Base-by-base conservation (phyloP, 805 yeast genomes). In the Wickerhamomyces tratensis region DNA sequence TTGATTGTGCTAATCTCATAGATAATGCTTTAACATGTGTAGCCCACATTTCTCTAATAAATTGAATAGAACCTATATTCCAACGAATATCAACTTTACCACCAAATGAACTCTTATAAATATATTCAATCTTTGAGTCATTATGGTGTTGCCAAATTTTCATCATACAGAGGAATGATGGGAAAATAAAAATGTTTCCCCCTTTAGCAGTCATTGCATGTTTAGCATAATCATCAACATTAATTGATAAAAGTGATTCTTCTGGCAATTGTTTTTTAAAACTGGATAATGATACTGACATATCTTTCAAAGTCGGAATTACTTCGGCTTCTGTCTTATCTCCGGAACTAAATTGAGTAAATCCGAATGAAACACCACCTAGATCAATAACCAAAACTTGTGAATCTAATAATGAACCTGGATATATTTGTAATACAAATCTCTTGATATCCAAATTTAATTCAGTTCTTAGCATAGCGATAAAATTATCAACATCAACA, bases 51-150 rank as follows among this genome's bases (percentile, higher is more conserved):
- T 87, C 96, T 33, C 95, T 70, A 33, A 93, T 86, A 49, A 87
- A 87, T 53, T 84, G 86, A 15, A 93, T 80, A 0, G 95, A 82
- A 0, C 98, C 97, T 29, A 93, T 64, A 57, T 93, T 93, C 98
- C 98, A 93, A 39, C 86, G 74, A 1, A 93, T 79, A 46, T 87
- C 95, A 35, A 93, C 93, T 13, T 86, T 78, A 27, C 96, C 97
- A 8, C 86, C 95, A 65, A 93, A 87, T 2, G 79, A 68, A 40
- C 93, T 79, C 38, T 70, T 71, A 59, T 76, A 93, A 2, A 71
- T 65, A 54, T 81, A 87, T 51, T 83, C 82, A 37, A 93, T 74
- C 5, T 68, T 47, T 37, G 74, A 72, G 14, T 74, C 68, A 10
- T 69, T 62, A 27, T 66, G 66, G 31, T 64, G 60, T 52, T 86